Conservation (phyloP, 2,329 filamentous ascomycete species). For the Aspergillus alliaceus region DNA sequence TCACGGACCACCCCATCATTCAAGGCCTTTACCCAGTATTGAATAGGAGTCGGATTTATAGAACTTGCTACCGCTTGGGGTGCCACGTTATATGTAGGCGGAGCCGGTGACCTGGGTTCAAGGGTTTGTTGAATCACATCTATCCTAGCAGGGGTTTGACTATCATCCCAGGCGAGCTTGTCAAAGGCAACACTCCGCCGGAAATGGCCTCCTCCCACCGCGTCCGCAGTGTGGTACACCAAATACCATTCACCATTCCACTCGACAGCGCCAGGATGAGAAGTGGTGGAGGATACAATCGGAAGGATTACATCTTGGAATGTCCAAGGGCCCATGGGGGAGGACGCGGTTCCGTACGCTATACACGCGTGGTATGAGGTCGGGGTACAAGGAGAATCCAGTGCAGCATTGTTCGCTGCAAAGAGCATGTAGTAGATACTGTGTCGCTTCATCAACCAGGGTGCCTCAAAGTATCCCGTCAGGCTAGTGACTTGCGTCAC, state of each 20-base stretch:
- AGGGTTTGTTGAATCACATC: not conserved
- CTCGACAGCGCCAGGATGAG: not conserved
- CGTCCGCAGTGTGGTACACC: slow-evolving; percentile 4
- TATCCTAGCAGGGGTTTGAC: not conserved
- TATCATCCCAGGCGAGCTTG: not conserved
- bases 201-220: not conserved
- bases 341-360: slow-evolving; percentile 3
- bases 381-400: not conserved
- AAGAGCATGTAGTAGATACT: slow-evolving; percentile 4
- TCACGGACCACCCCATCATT: slow-evolving; percentile 1
- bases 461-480: slow-evolving; percentile 3
- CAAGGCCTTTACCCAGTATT: slow-evolving; percentile 3
- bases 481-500: not conserved
- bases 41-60: not conserved
- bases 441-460: slow-evolving; percentile 4
- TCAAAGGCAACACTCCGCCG: slow-evolving; percentile 2
- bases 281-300: slow-evolving; percentile 2
- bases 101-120: not conserved
- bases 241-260: not conserved
- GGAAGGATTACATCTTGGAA: slow-evolving; percentile 5
- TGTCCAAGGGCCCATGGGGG: slow-evolving; percentile 3
- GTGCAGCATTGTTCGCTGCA: not conserved
- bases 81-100: not conserved
- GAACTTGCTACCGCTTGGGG: not conserved
- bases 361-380: slow-evolving; percentile 3